phyloP scores from a whole-genome alignment of 192 early-diverging fungal species.

The Mycoemilia scoparia region DNA sequence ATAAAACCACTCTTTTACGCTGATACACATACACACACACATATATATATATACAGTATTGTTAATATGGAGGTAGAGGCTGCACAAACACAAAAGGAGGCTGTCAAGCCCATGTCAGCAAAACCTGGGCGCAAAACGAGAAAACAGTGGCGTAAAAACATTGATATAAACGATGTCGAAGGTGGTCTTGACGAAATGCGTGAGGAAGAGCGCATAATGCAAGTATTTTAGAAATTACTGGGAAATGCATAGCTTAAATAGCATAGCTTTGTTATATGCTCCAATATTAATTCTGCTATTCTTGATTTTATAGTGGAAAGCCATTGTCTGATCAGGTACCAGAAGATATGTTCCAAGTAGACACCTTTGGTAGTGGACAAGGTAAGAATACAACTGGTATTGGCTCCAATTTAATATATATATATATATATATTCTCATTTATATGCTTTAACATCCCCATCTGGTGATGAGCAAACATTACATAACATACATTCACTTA shows the following conservation, averaged over 20 bases:
- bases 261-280: neutral
- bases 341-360: no score
- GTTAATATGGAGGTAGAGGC: no score
- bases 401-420: no score
- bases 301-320: no score
- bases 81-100: neutral
- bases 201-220: slow-evolving; percentile 43
- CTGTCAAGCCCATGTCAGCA: slow-evolving; percentile 16
- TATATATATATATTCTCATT: no score
- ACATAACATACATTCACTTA: neutral
- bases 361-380: no score
- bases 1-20: slow-evolving; percentile 1
- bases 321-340: no score
- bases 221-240: neutral
- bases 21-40: no score
- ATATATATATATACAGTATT: slow-evolving; percentile 6
- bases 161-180: slow-evolving; percentile 68
- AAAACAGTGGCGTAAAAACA: slow-evolving; percentile 83
- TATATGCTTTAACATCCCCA: no score
- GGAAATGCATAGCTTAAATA: neutral
- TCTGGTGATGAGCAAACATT: no score
- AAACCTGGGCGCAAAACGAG: slow-evolving; percentile 70
- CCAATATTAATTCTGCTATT: neutral
- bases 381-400: no score
- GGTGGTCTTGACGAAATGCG: slow-evolving; percentile 44